Evolutionary conservation across 164 flowering plant genomes (phyloP).

Genomic region (Pachysandra terminalis): DNA sequence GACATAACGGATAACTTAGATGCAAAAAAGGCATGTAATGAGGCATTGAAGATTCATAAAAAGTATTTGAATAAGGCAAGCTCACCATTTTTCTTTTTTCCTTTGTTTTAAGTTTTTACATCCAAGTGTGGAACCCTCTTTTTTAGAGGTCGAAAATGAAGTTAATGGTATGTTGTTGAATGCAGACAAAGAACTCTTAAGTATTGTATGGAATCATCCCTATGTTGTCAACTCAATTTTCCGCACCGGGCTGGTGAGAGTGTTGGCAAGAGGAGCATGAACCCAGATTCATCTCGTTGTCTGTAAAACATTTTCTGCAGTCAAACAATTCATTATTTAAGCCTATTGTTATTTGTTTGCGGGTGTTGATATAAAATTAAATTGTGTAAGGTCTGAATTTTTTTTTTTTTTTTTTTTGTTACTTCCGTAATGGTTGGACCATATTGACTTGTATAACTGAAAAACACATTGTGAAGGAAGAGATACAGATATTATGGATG

Average conservation of each 20-base stretch:
- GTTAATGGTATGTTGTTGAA: not conserved
- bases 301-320: not conserved
- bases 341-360: not conserved
- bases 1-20: conserved; percentile 70
- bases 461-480: too few species aligned
- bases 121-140: not conserved
- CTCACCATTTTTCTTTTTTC: not conserved
- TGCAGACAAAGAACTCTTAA: conserved; percentile 25
- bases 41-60: conserved; percentile 73
- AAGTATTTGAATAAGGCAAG: conserved; percentile 60
- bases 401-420: too few species aligned
- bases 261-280: not conserved
- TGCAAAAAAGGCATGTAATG: conserved; percentile 73
- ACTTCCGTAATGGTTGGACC: too few species aligned
- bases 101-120: not conserved
- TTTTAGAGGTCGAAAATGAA: not conserved
- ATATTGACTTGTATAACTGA: too few species aligned
- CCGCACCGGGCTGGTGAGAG: conserved; percentile 6
- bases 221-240: not conserved
- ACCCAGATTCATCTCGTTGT: not conserved
- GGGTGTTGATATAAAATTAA: too few species aligned
- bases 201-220: not conserved
- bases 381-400: too few species aligned
- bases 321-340: not conserved
- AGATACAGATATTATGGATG: too few species aligned